Percentiles rank a stretch among this genome's conserved stretches.
These are phyloP conservation scores for Pulveroboletus frians DNA, from an alignment of 768 basidiomycete species.

Conservation along the genomic window DNA sequence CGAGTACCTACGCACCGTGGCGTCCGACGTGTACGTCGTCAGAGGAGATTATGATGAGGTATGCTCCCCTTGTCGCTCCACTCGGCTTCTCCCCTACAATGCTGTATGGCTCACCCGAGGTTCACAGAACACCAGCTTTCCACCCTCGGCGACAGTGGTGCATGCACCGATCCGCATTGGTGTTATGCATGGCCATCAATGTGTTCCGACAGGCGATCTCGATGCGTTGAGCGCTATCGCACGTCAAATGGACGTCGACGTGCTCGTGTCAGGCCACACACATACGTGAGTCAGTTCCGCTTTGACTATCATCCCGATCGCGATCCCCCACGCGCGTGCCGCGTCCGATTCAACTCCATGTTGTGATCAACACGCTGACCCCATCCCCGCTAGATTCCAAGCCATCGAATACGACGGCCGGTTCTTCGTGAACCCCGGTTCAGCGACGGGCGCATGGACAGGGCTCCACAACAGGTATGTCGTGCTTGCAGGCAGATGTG, in stretches of 20 bases:
- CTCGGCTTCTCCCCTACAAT: not conserved
- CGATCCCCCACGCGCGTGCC: not conserved
- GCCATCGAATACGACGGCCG: constrained; percentile 86
- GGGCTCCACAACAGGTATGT: constrained; percentile 35
- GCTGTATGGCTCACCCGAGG: not conserved
- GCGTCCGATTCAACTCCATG: not conserved
- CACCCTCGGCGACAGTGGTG: constrained; percentile 71
- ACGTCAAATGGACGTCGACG: constrained; percentile 96
- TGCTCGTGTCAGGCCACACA: constrained; percentile 89
- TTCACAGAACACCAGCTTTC: constrained; percentile 60
- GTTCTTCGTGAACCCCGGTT: constrained; percentile 96
- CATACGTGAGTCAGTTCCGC: constrained; percentile 63
- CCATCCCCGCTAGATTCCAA: constrained; percentile 61
- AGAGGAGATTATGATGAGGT: constrained; percentile 97
- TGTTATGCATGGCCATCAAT: constrained; percentile 90
- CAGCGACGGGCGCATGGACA: constrained; percentile 92
- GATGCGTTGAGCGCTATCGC: constrained; percentile 87
- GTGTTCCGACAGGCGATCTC: constrained; percentile 85
- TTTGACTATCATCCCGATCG: not conserved
- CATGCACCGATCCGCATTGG: constrained; percentile 90
- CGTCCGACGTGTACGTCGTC: constrained; percentile 87
- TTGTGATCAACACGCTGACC: not conserved
- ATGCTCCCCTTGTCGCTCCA: constrained; percentile 16
- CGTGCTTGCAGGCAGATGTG: not conserved
- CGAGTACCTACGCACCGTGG: constrained; percentile 93